A percentile compares a stretch with the other conserved stretches of the same genome.
Evolutionary conservation across 352 stramenopile species (phyloP).

Genomic region (Phytophthora hibernalis): DNA sequence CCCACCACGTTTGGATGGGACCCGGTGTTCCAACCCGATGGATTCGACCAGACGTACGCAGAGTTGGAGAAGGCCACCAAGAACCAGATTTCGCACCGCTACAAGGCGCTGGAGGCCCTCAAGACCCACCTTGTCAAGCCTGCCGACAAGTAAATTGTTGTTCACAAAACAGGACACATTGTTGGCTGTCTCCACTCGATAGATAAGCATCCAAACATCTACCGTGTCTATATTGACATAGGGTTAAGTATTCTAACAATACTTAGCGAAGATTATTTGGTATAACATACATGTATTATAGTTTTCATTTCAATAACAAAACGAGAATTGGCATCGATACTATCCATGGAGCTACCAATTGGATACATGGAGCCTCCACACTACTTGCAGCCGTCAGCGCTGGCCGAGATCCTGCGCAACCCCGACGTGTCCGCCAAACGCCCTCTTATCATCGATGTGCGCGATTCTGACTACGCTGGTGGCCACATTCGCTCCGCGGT

Average conservation of each 20-base stretch:
- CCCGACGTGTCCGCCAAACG: constrained; percentile 29
- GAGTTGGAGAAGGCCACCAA: constrained; percentile 92
- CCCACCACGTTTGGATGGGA: constrained; percentile 93
- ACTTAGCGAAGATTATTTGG: not conserved
- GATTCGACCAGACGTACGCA: constrained; percentile 87
- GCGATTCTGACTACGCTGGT: constrained; percentile 73
- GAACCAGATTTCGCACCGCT: constrained; percentile 93
- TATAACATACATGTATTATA: constrained; percentile 1
- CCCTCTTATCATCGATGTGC: constrained; percentile 79
- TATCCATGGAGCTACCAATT: constrained; percentile 34
- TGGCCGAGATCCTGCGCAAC: constrained; percentile 64
- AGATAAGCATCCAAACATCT: constrained; percentile 1
- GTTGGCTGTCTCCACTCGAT: not conserved
- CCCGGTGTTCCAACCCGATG: constrained; percentile 89
- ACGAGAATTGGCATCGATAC: no score
- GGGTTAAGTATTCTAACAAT: not conserved
- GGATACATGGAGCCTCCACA: constrained; percentile 44
- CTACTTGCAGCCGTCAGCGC: constrained; percentile 59
- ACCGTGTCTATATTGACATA: constrained; percentile 1
- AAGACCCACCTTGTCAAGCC: constrained; percentile 45
- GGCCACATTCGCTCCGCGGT: constrained; percentile 81
- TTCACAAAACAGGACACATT: constrained; percentile 1
- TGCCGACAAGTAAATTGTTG: constrained; percentile 27
- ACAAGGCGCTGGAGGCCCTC: constrained; percentile 81
- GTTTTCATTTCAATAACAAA: not conserved